Evolutionary conservation across 129 eudicot species (phyloP).

Genomic region (Lactuca saligna): DNA sequence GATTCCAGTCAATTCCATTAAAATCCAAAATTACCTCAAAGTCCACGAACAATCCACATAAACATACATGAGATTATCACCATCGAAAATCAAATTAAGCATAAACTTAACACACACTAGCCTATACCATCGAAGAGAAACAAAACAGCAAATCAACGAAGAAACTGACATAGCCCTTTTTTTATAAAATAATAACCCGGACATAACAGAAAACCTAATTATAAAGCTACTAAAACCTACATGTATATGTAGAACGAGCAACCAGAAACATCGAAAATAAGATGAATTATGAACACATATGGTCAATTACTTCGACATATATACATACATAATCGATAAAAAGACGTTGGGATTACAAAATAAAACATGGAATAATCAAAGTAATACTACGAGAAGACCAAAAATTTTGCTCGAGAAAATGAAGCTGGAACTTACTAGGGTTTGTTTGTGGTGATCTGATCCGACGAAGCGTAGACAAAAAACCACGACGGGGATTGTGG

Average conservation of each 20-base stretch:
- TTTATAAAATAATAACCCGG: background rate
- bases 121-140: background rate
- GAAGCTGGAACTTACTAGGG: conserved; percentile 28
- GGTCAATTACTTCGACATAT: background rate
- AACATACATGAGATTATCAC: background rate
- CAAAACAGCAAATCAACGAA: background rate
- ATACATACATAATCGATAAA: conserved; percentile 3
- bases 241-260: background rate
- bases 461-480: conserved; percentile 10
- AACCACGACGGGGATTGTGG: conserved; percentile 10
- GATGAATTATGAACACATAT: background rate
- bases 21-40: background rate
- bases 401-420: conserved; percentile 1
- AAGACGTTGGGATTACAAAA: conserved; percentile 6
- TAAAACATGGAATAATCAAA: conserved; percentile 6
- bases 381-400: background rate
- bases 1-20: background rate
- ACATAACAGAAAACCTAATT: background rate
- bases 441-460: conserved; percentile 15
- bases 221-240: conserved; percentile 2
- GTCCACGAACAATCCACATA: background rate
- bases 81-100: background rate
- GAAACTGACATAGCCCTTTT: background rate
- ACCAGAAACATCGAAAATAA: background rate
- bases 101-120: background rate